phyloP scores from a whole-genome alignment of 73 alveolate genomes.

The Paramecium caudatum region DNA sequence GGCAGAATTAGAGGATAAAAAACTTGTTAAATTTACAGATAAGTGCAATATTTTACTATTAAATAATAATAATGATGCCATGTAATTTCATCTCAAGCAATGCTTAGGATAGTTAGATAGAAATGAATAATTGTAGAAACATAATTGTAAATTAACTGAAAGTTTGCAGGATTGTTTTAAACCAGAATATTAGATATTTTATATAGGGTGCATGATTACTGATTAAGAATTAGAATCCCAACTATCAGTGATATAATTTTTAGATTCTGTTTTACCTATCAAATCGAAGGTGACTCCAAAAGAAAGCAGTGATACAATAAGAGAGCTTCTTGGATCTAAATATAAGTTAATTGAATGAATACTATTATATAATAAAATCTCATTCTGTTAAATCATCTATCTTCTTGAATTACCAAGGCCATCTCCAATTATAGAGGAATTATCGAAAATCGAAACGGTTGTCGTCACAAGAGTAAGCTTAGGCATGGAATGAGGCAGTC shows the following conservation, averaged over 20 bases:
- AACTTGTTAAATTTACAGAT: slow-evolving; percentile 2
- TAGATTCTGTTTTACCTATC: slow-evolving; percentile 11
- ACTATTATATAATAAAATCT: no score
- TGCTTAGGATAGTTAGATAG: neutral
- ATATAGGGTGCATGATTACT: neutral
- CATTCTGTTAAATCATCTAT: slow-evolving; percentile 86
- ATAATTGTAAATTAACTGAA: slow-evolving; percentile 42
- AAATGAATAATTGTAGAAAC: neutral
- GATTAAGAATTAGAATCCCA: slow-evolving; percentile 1
- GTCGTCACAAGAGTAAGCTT: slow-evolving; percentile 94
- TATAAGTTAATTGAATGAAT: no score
- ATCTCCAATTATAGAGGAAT: slow-evolving; percentile 87
- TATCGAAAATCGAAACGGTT: slow-evolving; percentile 93
- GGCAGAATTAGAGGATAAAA: slow-evolving; percentile 32
- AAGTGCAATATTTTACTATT: slow-evolving; percentile 8
- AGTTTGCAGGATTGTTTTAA: neutral
- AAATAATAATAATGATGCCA: neutral
- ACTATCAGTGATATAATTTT: neutral
- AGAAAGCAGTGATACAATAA: neutral
- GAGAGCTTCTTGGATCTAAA: neutral
- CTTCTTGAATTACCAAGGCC: slow-evolving; percentile 89
- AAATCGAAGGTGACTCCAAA: slow-evolving; percentile 1
- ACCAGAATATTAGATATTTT: neutral
- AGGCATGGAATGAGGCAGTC: slow-evolving; percentile 97
- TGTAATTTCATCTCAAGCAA: neutral